Evolutionary conservation across 495 filamentous ascomycete species (phyloP).

Genomic region (Penicillium dipodomyicola): DNA sequence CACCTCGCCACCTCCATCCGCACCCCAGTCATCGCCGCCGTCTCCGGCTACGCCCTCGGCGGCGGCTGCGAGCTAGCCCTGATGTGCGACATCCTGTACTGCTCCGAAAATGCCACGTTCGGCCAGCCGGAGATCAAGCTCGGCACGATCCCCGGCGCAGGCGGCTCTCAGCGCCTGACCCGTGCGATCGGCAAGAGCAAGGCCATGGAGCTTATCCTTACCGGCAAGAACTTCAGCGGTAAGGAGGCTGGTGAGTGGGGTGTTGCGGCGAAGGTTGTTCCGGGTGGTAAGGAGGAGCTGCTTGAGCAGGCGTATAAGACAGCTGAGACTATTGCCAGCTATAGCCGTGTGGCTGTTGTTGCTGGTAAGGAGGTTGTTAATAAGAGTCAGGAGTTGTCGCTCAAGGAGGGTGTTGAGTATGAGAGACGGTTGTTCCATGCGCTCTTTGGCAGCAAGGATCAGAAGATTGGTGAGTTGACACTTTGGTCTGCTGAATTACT

Average conservation of each 20-base stretch:
- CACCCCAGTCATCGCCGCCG: constrained; percentile 90
- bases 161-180: constrained; percentile 86
- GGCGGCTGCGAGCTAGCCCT: constrained; percentile 97
- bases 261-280: constrained; percentile 77
- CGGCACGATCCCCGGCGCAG: constrained; percentile 87
- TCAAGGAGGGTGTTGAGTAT: constrained; percentile 90
- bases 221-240: constrained; percentile 76
- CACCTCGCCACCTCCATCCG: constrained; percentile 74
- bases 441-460: constrained; percentile 89
- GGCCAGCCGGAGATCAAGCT: constrained; percentile 97
- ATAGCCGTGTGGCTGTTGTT: constrained; percentile 74
- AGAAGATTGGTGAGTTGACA: constrained; percentile 75
- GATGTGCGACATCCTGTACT: constrained; percentile 95
- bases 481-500: background rate
- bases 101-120: constrained; percentile 76
- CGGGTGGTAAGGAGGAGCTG: constrained; percentile 70
- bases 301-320: constrained; percentile 74
- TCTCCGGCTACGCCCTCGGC: constrained; percentile 90
- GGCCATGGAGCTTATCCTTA: constrained; percentile 94
- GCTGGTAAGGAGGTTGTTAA: constrained; percentile 98
- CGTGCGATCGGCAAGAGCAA: constrained; percentile 80
- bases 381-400: constrained; percentile 83
- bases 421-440: constrained; percentile 90
- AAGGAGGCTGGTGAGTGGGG: constrained; percentile 87
- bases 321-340: constrained; percentile 83